Evolutionary conservation across 2,329 filamentous ascomycete genomes (phyloP).

Genomic region (Calonectria naviculata): DNA sequence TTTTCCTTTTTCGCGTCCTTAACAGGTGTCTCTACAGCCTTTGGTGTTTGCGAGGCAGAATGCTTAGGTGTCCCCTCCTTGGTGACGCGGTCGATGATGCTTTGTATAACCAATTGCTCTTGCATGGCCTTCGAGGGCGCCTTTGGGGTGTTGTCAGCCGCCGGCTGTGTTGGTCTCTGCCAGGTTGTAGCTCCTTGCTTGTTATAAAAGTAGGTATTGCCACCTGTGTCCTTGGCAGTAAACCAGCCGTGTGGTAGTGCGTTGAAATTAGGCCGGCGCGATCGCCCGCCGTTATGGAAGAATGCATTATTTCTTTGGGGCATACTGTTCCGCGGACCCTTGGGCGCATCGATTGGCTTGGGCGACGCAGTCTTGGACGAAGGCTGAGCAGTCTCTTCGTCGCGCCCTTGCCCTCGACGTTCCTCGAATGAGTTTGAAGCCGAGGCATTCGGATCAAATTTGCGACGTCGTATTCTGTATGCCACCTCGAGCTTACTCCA

Average conservation of each 20-base stretch:
- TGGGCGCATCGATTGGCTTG: constrained; percentile 64
- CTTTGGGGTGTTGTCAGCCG: constrained; percentile 71
- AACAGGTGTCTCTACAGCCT: constrained; percentile 64
- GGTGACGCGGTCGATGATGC: constrained; percentile 87
- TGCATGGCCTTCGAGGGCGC: constrained; percentile 71
- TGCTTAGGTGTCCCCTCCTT: constrained; percentile 68
- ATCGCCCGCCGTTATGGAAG: constrained; percentile 58
- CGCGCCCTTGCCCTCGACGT: constrained; percentile 65
- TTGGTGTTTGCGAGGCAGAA: constrained; percentile 72
- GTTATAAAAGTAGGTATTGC: constrained; percentile 88
- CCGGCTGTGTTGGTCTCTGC: constrained; percentile 79
- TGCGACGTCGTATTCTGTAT: constrained; percentile 93
- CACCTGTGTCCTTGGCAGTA: constrained; percentile 75
- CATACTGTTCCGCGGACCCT: constrained; percentile 69
- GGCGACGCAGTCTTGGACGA: constrained; percentile 55
- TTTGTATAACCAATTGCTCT: constrained; percentile 80
- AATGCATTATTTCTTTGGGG: constrained; percentile 65
- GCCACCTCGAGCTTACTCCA: constrained; percentile 93
- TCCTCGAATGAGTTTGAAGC: constrained; percentile 69
- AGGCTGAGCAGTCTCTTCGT: constrained; percentile 51
- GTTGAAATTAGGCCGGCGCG: constrained; percentile 66
- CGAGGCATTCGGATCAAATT: constrained; percentile 76
- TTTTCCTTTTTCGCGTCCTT: constrained; percentile 74
- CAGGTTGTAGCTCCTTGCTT: constrained; percentile 83
- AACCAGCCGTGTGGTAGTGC: constrained; percentile 88